Base-by-base conservation (phyloP, 73 alveolate species). In the Paramecium tetraurelia region DNA sequence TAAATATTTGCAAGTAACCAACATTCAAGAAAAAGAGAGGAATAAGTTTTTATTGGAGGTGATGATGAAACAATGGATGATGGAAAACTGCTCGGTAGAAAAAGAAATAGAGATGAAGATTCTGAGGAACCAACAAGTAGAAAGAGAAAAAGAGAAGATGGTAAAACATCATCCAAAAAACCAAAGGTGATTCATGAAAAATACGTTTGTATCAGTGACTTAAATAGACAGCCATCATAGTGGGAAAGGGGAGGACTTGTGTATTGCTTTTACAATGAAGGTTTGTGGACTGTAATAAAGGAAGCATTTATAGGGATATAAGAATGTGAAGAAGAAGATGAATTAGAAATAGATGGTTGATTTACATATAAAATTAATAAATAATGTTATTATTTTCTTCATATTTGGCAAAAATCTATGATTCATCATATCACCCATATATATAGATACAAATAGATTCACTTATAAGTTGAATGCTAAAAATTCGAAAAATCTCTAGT, bases 231-330 rank as follows among this genome's bases (percentile, higher is more conserved):
- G 29, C 22, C 18, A n/a, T 40, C 89, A 0, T 21, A 86, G 36
- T 58, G 58, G 48, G 29, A 86, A 21, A 86, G 89, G 24, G 93
- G 89, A 58, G 93, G 93, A 58, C 21, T 59, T 35, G 85, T 80
- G 1, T 72, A 58, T 21, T 68, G 89, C 31, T 68, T 86, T 63
- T 35, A 59, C 16, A 21, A 86, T 53, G 2, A 33, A 18, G 21
- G 71, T 7, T 41, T 75, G n/a, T 75, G 69, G 87, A 41, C 35
- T 7, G 11, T 41, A 2, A 35, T 75, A 3, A 75, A 75, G 1
- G 4, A 22, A 16, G 57, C 40, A 18, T 75, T 75, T 7, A 20
- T 75, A 9, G 21, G 24, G n/a, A 35, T 18, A 33, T 0, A 36
- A 5, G 7, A 1, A 0, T 36, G 43, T 36, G 5, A 35, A 35